Evolutionary conservation across 2,329 filamentous ascomycete species (phyloP).

Genomic region (Neofusicoccum sp.): DNA sequence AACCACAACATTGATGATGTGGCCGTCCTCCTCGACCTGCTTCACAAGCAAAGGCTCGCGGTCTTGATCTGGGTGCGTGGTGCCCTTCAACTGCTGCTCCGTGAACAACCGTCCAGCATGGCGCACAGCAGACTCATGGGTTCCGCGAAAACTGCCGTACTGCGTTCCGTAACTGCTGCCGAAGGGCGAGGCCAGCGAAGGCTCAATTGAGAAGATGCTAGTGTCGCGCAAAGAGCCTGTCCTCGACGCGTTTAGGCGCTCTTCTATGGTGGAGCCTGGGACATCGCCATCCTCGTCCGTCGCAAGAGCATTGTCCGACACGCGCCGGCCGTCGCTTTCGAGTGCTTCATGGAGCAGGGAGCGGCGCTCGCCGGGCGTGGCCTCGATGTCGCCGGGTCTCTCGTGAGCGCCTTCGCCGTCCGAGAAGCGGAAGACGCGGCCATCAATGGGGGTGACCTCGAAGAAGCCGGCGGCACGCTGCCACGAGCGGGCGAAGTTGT

Average conservation of each 20-base stretch:
- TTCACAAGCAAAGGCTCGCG: slow-evolving; percentile 80
- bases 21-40: slow-evolving; percentile 79
- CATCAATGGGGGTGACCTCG: slow-evolving; percentile 76
- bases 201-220: slow-evolving; percentile 50
- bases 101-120: slow-evolving; percentile 54
- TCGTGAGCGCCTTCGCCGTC: slow-evolving; percentile 49
- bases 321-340: slow-evolving; percentile 34
- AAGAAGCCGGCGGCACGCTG: slow-evolving; percentile 84
- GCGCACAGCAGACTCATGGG: slow-evolving; percentile 56
- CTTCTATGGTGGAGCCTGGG: neutral
- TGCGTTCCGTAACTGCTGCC: slow-evolving; percentile 66
- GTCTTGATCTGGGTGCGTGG: slow-evolving; percentile 45
- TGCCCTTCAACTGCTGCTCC: slow-evolving; percentile 46
- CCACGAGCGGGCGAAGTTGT: slow-evolving; percentile 91
- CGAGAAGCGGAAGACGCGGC: slow-evolving; percentile 63
- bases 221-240: slow-evolving; percentile 35
- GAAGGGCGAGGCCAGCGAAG: slow-evolving; percentile 63
- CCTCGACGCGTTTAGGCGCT: slow-evolving; percentile 13
- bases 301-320: slow-evolving; percentile 39
- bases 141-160: slow-evolving; percentile 51
- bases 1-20: slow-evolving; percentile 78
- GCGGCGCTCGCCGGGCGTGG: slow-evolving; percentile 38
- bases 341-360: slow-evolving; percentile 44
- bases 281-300: slow-evolving; percentile 23
- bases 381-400: slow-evolving; percentile 41